phyloP scores from a whole-genome alignment of 352 stramenopile species.

The Pythium biforme region DNA sequence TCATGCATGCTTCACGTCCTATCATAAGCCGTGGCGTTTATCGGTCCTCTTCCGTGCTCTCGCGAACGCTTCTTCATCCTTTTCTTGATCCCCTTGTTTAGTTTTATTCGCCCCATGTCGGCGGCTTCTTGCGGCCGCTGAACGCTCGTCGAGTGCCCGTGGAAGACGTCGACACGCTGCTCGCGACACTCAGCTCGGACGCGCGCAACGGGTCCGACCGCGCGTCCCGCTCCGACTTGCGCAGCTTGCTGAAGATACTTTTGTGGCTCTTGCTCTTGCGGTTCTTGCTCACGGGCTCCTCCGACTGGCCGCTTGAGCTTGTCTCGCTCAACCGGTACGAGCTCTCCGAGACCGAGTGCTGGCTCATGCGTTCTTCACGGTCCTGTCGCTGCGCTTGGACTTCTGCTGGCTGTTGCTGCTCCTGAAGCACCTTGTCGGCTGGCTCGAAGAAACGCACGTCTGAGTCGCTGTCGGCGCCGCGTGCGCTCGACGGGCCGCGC shows the following conservation, averaged over 20 bases:
- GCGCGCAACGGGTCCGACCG: conserved; percentile 6
- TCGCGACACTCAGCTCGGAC: conserved; percentile 31
- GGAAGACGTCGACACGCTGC: conserved; percentile 33
- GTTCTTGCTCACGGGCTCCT: conserved; percentile 34
- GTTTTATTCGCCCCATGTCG: conserved; percentile 59
- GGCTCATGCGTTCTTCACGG: conserved; percentile 10
- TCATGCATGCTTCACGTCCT: too few species aligned
- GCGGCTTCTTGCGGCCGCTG: conserved; percentile 75
- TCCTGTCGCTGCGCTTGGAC: not conserved
- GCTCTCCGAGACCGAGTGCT: conserved; percentile 36
- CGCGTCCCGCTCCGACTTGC: conserved; percentile 16
- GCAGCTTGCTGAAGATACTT: conserved; percentile 18
- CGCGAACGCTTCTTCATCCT: not conserved
- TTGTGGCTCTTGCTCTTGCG: conserved; percentile 17
- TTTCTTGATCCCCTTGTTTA: not conserved
- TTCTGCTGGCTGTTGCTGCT: not conserved
- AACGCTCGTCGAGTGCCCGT: conserved; percentile 51
- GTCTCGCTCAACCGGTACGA: conserved; percentile 49
- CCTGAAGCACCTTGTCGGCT: conserved; percentile 22
- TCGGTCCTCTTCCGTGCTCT: not conserved
- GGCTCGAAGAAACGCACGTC: conserved; percentile 24
- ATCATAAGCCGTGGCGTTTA: too few species aligned
- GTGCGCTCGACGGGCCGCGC: conserved; percentile 4
- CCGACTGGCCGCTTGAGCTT: conserved; percentile 46
- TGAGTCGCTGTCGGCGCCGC: conserved; percentile 15